These are phyloP conservation scores for Euryodendron excelsum DNA, from an alignment of 148 eudicot species.

Conservation along the genomic window DNA sequence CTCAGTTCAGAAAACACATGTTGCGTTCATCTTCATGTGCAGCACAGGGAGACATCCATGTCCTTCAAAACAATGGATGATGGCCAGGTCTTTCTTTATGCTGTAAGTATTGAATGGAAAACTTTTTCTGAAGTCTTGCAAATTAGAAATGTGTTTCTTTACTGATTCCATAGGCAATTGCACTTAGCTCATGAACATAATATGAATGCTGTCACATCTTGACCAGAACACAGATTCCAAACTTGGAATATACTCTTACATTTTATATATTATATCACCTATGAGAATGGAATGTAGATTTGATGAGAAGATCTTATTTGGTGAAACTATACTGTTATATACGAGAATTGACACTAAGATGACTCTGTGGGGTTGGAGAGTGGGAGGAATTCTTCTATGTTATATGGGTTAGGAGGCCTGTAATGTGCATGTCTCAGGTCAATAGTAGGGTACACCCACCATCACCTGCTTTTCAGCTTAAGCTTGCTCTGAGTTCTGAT, in stretches of 20 bases:
- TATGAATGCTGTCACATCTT: not conserved
- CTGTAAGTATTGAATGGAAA: conserved; percentile 49
- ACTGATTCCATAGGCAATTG: not conserved
- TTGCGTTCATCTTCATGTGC: conserved; percentile 27
- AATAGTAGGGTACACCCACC: too few species aligned
- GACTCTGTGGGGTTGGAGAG: too few species aligned
- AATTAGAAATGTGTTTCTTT: not conserved
- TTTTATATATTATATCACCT: too few species aligned
- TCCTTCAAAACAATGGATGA: conserved; percentile 99
- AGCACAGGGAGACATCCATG: conserved; percentile 99
- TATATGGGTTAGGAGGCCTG: too few species aligned
- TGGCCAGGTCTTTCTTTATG: conserved; percentile 90
- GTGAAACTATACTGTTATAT: too few species aligned
- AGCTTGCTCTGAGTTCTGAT: too few species aligned
- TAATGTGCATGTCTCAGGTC: too few species aligned
- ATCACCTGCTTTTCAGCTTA: too few species aligned
- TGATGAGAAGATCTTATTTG: too few species aligned
- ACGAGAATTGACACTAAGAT: too few species aligned
- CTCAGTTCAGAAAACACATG: not conserved
- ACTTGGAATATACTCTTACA: not conserved
- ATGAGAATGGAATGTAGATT: too few species aligned
- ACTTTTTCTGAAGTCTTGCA: not conserved
- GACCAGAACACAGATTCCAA: not conserved
- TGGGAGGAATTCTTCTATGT: too few species aligned
- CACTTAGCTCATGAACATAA: not conserved